A percentile compares a stretch with the other conserved stretches of the same genome.
Conservation (phyloP, 768 basidiomycete genomes). For the Tricholoma sp. region DNA sequence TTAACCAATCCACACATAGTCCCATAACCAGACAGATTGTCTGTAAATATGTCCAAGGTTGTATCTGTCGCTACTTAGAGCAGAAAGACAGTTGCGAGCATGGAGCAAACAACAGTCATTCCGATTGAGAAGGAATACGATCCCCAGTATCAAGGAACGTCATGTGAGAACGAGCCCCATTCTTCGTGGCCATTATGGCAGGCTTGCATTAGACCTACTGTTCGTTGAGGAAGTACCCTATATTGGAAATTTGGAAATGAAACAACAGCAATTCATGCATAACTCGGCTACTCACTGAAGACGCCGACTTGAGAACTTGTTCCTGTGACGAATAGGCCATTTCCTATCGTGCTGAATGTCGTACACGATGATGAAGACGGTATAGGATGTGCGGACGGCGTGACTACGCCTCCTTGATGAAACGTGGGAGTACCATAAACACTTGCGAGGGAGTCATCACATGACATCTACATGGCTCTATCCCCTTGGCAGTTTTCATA, state of each 20-base stretch:
- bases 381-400: conserved; percentile 50
- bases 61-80: background rate
- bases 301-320: conserved; percentile 20
- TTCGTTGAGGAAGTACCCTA: background rate
- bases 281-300: conserved; percentile 8
- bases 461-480: conserved; percentile 15
- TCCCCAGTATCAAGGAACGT: background rate
- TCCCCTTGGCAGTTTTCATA: conserved; percentile 46
- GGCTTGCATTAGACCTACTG: conserved; percentile 9
- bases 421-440: conserved; percentile 66
- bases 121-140: background rate
- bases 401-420: conserved; percentile 54
- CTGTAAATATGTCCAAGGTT: background rate
- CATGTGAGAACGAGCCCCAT: conserved; percentile 5
- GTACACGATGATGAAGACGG: conserved; percentile 61
- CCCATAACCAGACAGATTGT: background rate
- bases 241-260: background rate
- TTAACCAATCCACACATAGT: background rate
- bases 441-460: conserved; percentile 28
- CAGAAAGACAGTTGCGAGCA: background rate
- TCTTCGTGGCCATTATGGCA: conserved; percentile 15
- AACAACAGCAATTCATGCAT: background rate
- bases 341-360: conserved; percentile 44
- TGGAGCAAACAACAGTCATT: background rate
- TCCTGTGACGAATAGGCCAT: conserved; percentile 32